Conservation (phyloP, 352 stramenopile genomes). For the Globisporangium barbulae region DNA sequence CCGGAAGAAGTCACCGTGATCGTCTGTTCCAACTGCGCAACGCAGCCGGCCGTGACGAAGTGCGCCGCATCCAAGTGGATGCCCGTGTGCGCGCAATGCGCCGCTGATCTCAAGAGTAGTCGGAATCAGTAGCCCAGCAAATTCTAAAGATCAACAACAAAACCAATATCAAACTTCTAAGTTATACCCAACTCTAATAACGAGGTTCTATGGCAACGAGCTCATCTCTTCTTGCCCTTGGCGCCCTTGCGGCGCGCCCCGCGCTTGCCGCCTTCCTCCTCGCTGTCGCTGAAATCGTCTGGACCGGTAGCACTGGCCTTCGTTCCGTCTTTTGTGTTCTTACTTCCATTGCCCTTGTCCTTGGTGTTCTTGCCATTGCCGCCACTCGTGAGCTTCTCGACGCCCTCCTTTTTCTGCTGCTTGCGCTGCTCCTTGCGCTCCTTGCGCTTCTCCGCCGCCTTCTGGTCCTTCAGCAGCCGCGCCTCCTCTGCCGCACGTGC, state of each 20-base stretch:
- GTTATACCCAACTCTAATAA: conserved; percentile 11
- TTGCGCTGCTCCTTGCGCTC: conserved; percentile 85
- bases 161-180: conserved; percentile 9
- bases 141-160: conserved; percentile 1
- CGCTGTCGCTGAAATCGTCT: conserved; percentile 12
- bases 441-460: conserved; percentile 70
- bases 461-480: conserved; percentile 69
- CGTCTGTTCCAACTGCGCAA: conserved; percentile 62
- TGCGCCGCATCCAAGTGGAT: conserved; percentile 85
- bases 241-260: conserved; percentile 13
- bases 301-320: neutral
- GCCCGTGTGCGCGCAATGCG: conserved; percentile 68
- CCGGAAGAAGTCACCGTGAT: conserved; percentile 37
- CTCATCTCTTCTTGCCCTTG: conserved; percentile 21
- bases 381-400: conserved; percentile 57
- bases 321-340: conserved; percentile 22
- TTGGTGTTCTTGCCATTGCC: conserved; percentile 32
- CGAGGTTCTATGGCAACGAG: neutral
- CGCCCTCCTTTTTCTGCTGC: conserved; percentile 75
- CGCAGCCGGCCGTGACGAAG: conserved; percentile 57
- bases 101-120: conserved; percentile 39
- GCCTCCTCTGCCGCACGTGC: conserved; percentile 43
- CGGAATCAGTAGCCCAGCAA: conserved; percentile 15
- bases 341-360: conserved; percentile 19
- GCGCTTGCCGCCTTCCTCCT: conserved; percentile 12